Evolutionary conservation across 495 filamentous ascomycete species (phyloP), one percentile per base, ranked within the genome.

Genomic region (Aspergillus campestris): DNA sequence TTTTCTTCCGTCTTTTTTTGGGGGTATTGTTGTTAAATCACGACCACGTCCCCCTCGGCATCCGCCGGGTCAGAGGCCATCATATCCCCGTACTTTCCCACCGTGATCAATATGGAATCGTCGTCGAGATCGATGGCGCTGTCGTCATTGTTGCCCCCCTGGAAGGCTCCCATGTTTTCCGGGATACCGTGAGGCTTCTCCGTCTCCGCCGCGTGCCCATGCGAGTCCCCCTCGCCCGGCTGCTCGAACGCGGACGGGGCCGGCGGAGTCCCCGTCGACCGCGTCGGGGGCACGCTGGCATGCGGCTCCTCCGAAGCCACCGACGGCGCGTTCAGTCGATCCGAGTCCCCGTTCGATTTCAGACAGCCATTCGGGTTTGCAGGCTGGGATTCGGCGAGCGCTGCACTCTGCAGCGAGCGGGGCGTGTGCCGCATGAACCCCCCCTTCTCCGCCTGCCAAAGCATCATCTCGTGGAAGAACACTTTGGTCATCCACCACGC

Each of bases 401-500:
- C 62, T 36, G 69, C 61, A 45, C 50, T 71, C 47, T 75, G 69
- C 32, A 70, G 44, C n/a, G 62, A 64, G 37, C 61, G 62, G 3
- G 74, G 68, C 8, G 57, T 70, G 50, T 81, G 77, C 38, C 79
- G 78, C 73, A 96, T 79, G 59, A 96, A 96, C 0, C 92, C 92
- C 13, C 92, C 92, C 45, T 89, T 84, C 55, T 95, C 89, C 0
- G 88, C 90, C 52, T 94, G 73, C 79, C 92, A 97, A 32, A 82
- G 67, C 55, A 89, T 80, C 89, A 94, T 94, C 65, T 96, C 92
- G 59, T 96, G 91, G 42, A 98, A 78, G 73, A 89, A 98, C 42
- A 90, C 88, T 59, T 96, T 95, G n/a, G 87, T 89, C 43, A 95
- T 84, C 89, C 92, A 96, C 92, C 92, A 98, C 2, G 86, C 82